Conservation (phyloP, 1,139 yeast species). For the Fermentozyma sake region DNA sequence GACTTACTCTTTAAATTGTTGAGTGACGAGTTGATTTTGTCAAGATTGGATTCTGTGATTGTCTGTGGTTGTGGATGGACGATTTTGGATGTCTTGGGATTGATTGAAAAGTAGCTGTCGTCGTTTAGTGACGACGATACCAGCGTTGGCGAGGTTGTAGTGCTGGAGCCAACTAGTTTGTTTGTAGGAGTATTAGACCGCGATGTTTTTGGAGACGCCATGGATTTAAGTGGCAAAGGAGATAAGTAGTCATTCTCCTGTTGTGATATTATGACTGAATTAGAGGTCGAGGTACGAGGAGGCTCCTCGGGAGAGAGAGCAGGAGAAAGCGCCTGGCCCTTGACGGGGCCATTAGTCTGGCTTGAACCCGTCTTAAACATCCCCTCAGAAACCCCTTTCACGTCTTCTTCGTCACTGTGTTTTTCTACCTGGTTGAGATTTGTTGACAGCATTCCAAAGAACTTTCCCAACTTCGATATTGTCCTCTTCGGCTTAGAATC, state of each 20-base stretch:
- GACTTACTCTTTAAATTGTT: slow-evolving; percentile 6
- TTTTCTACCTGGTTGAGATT: slow-evolving; percentile 16
- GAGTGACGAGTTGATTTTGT: slow-evolving; percentile 6
- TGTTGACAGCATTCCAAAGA: slow-evolving; percentile 30
- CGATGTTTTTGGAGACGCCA: neutral
- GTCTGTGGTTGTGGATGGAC: slow-evolving; percentile 5
- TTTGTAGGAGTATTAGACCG: slow-evolving; percentile 1
- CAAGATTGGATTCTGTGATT: slow-evolving; percentile 8
- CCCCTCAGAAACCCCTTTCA: no score
- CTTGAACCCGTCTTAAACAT: no score
- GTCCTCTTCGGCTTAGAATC: slow-evolving; percentile 28
- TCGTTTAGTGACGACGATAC: slow-evolving; percentile 7
- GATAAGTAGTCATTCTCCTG: slow-evolving; percentile 18
- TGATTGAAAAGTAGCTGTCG: slow-evolving; percentile 5
- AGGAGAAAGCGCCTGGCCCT: no score
- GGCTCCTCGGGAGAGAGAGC: no score
- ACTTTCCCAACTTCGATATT: slow-evolving; percentile 27
- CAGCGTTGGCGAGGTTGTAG: slow-evolving; percentile 9
- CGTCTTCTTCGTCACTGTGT: slow-evolving; percentile 16
- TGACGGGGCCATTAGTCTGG: no score
- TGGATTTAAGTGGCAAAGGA: slow-evolving; percentile 14
- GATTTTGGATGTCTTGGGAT: slow-evolving; percentile 2
- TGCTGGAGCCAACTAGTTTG: neutral
- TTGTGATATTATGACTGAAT: neutral
- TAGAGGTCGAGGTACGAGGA: no score